Base-by-base conservation (phyloP, 2,329 filamentous ascomycete genomes). In the Mycogone perniciosa region DNA sequence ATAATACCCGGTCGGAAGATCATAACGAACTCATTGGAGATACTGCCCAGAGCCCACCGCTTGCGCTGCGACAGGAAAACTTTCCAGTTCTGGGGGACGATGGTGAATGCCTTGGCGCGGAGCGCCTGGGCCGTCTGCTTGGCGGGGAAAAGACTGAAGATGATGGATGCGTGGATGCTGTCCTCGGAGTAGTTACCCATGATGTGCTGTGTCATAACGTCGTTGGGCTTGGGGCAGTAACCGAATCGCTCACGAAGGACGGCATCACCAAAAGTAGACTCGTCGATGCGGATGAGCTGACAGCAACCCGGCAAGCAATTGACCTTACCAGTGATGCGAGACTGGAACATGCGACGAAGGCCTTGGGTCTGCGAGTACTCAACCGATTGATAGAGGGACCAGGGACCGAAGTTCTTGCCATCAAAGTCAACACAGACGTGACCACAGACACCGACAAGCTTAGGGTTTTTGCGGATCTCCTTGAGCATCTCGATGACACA, bases 111-210 rank as follows among this genome's bases (percentile, higher is more conserved):
- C 47, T 72, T 70, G 31, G 75, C 73, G 0, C 66, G 65, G 2
- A 77, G 64, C 0, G 74, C 73, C 58, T 77, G 74, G 0, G 72
- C 68, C 0, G 73, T 77, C 44, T 69, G 67, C 31, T 68, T 70
- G 26, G 68, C 58, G 0, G 74, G 72, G 53, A 68, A 72, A 8
- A 71, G 62, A 51, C 72, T 73, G 48, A 76, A 71, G 56, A 76
- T 73, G 54, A 75, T 69, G 53, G 69, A 73, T 2, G 73, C 73
- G 48, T 76, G 74, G 54, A 76, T 76, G 42, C 71, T 70, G 46
- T 76, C 74, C 52, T 77, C 75, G 3, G 72, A 75, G 37, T 74
- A 73, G 13, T 70, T 73, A 9, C 72, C 73, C 59, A 74, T 73
- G 54, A 77, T 74, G 46, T 75, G 73, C 57, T 68, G 68, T 6